Evolutionary conservation across 192 early-diverging fungal species (phyloP).

Genomic region (Backusella morwellensis): DNA sequence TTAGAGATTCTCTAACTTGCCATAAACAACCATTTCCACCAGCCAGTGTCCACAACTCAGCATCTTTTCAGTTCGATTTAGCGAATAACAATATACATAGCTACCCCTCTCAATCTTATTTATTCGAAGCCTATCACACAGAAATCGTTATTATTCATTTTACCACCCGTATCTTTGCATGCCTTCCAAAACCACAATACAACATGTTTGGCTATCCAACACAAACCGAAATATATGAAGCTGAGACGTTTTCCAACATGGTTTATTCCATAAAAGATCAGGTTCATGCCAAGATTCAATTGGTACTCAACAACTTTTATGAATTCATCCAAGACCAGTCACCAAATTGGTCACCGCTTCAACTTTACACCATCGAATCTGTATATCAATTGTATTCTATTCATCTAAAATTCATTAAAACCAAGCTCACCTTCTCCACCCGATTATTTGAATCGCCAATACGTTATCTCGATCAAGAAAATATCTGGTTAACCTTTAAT

Average conservation of each 20-base stretch:
- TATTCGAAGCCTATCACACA: not conserved
- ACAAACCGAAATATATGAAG: not conserved
- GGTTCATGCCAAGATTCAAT: not conserved
- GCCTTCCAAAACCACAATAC: constrained; percentile 3
- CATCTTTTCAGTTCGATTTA: constrained; percentile 20
- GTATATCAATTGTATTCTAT: constrained; percentile 2
- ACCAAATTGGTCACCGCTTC: not conserved
- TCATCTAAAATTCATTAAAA: constrained; percentile 7
- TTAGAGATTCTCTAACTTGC: not conserved
- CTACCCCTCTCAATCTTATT: not conserved
- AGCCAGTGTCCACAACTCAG: not conserved
- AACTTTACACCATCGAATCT: not conserved
- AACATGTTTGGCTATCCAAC: constrained; percentile 4
- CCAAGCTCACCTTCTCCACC: not conserved
- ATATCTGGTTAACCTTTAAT: not conserved
- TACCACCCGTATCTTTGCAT: not conserved
- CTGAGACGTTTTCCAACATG: not conserved
- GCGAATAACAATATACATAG: not conserved
- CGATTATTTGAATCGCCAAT: not conserved
- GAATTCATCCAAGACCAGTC: not conserved
- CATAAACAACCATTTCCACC: constrained; percentile 9
- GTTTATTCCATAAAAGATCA: not conserved
- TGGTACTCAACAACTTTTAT: not conserved
- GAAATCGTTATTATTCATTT: not conserved
- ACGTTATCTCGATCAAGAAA: not conserved